Evolutionary conservation across 2,329 filamentous ascomycete genomes (phyloP), one percentile per base, ranked within the genome.

Genomic region (Calonectria ilicicola): DNA sequence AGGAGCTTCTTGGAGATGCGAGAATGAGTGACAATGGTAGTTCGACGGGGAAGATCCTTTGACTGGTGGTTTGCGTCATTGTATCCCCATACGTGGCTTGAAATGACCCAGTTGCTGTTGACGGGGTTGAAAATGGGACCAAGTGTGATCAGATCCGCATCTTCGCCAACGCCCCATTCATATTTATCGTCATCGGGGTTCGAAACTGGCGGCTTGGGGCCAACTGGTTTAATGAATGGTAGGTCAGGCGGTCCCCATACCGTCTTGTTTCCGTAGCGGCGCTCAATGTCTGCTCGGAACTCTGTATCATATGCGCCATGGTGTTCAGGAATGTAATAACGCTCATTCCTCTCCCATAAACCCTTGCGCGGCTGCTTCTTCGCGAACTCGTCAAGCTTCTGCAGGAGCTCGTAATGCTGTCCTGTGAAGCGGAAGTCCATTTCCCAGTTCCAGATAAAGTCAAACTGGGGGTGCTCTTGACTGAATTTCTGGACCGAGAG

Each of bases 391-490:
- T 85, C 84, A 9, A 95, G 83, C 73, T 92, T 92, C 76, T 93
- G 89, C 51, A 95, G 89, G 75, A 96, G 90, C 77, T 96, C 93
- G 82, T 96, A 96, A 84, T 95, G 92, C 75, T 97, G 94, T 10
- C 94, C 94, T 0, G 92, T 95, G 80, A 93, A 93, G 60, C 95
- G 89, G 38, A 93, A 92, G 80, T 97, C 94, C 84, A 95, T 94
- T 81, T 97, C 95, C 94, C 94, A 96, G 81, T 96, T 96, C 94
- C 94, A 97, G 77, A 95, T 88, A 78, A 90, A 95, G 77, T 96
- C 93, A 75, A 94, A 97, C 78, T 96, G 91, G 0, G 93, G 93
- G 78, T 95, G 92, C 63, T 93, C 92, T 78, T 93, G 89, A 71
- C 91, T 91, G 80, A 96, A 95, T 83, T 92, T 93, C 80, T 95